Evolutionary conservation across 352 stramenopile genomes (phyloP), one percentile per base, ranked within the genome.

Genomic region (Pythium diclinum): DNA sequence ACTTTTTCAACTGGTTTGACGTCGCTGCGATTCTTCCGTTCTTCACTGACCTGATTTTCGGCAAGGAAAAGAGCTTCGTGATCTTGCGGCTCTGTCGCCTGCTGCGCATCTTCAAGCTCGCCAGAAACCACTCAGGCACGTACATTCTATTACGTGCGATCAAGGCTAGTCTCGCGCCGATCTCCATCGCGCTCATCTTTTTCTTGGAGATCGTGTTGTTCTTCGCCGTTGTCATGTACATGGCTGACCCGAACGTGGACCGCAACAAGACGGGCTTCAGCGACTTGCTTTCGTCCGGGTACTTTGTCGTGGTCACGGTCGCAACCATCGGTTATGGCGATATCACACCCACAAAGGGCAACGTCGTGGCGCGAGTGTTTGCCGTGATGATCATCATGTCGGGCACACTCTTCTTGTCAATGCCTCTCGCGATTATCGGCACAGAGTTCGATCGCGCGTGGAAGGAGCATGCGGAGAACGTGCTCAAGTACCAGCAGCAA

Each of bases 1-100:
- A 92, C 60, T 76, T 85, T 46, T 92, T 92, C 75, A 92, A 92
- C 63, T 92, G 81, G 83, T 92, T 92, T 53, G 81, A 92, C 59
- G 61, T 92, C 17, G 76, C 79, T 3, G 81, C 83, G 1, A 77
- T 92, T 57, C 59, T 83, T 30, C 83, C 83, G 32, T 92, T 91
- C 71, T 92, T 89, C 72, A 81, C 79, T 1, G 83, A 92, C 49
- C 61, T 85, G n/a, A 59, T 90, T 11, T 82, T 92, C 56, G 83
- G 81, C 30, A 75, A 81, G 30, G 79, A 88, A 40, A 91, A 88
- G 65, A 88, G 77, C 61, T 89, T 92, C 51, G 83, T 90, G 34
- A 76, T 90, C 46, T 58, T 92, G 66, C 81, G 83, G 6, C 69
- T 92, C 16, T 87, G 77, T 46, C 79, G 83, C 28, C 65, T 92